Conservation (phyloP, 768 basidiomycete species). For the Daedaleopsis nitida region DNA sequence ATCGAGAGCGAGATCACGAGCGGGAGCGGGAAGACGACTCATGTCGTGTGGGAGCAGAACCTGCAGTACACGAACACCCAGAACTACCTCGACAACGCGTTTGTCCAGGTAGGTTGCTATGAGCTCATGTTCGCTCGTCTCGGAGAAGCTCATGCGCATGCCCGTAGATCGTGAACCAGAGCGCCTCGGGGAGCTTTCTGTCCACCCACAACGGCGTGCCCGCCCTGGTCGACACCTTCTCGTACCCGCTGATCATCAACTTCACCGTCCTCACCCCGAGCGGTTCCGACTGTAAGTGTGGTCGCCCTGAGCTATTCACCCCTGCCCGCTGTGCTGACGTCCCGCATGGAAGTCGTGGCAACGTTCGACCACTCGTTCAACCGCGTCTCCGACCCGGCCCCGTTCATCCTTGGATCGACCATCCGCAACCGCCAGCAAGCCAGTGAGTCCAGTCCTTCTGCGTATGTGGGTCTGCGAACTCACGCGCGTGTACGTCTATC, state of each 20-base stretch:
- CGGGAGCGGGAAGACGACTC: constrained; percentile 58
- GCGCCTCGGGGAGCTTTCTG: constrained; percentile 45
- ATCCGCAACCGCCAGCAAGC: constrained; percentile 63
- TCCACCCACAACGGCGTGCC: constrained; percentile 52
- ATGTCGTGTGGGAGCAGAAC: constrained; percentile 64
- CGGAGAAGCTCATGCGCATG: neutral
- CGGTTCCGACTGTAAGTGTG: constrained; percentile 13
- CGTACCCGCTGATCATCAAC: constrained; percentile 53
- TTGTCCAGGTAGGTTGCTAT: constrained; percentile 36
- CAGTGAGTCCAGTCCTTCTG: constrained; percentile 39
- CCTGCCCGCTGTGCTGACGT: neutral
- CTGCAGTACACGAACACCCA: constrained; percentile 65
- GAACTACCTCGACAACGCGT: constrained; percentile 52
- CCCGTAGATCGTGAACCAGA: constrained; percentile 51
- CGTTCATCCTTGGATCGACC: constrained; percentile 58
- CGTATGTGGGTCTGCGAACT: neutral
- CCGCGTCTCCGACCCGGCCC: constrained; percentile 56
- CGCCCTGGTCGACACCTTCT: constrained; percentile 50
- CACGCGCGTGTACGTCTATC: neutral
- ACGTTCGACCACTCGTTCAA: constrained; percentile 71
- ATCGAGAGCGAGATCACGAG: constrained; percentile 64
- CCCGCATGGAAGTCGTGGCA: constrained; percentile 42
- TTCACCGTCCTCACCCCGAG: constrained; percentile 35
- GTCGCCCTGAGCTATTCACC: neutral
- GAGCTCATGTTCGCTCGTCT: neutral